Base-by-base conservation (phyloP, 768 basidiomycete genomes). In the Pulveroboletus sp. region DNA sequence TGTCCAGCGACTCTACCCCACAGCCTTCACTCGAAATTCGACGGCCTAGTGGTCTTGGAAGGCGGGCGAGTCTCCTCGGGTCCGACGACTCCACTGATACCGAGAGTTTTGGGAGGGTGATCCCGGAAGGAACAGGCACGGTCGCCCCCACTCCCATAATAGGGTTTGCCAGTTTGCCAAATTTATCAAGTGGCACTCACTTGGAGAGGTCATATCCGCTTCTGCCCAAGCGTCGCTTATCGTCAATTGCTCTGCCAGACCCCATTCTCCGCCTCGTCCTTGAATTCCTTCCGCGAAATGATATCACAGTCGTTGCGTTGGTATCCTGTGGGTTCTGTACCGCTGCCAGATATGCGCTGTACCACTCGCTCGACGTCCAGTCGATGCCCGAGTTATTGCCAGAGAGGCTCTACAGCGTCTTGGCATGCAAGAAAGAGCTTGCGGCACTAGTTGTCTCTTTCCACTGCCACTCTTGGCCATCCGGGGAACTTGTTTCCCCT, bases 1-100 rank as follows among this genome's bases (percentile, higher is more conserved):
- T 52, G n/a, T 67, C 66, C 12, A 61, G 51, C 46, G 52, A 51
- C 36, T 57, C 61, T 2, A 57, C 54, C 6, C 44, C 57, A 8
- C 43, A 46, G 10, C 58, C 63, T 26, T 69, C 68, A 15, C 63
- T 67, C 2, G 66, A 67, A 50, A 67, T 67, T 33, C 63, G 66
- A 31, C 62, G 65, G 12, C 66, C 66, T 9, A 67, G 66, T 17
- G 66, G 66, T 28, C 35, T 67, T 15, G 66, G 66, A 28, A 55
- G 67, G 41, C 61, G 68, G 3, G 66, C 66, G 3, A 67, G 65
- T 37, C 43, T 60, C 15, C 35, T 68, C 24, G 59, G 44, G 40
- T 61, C 63, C 32, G 18, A 12, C 8, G 45, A 47, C 33, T 58
- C 62, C 4, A n/a, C 40, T 3, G 50, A 47, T 39, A 54, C 43